Evolutionary conservation across 805 yeast genomes (phyloP).

Genomic region (Kuraishia floccosa): DNA sequence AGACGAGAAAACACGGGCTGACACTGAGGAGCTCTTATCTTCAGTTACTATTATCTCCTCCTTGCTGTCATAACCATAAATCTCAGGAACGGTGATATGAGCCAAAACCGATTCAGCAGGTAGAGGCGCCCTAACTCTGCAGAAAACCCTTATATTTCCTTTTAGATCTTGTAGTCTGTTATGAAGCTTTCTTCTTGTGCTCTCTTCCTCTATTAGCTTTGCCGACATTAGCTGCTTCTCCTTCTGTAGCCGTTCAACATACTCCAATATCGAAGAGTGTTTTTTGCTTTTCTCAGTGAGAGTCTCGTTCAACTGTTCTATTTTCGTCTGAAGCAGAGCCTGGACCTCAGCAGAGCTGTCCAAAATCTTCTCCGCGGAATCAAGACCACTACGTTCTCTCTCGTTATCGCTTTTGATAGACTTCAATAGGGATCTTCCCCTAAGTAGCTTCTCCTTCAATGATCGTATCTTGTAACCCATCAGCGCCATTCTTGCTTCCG

Average conservation of each 20-base stretch:
- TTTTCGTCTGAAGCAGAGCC: not conserved
- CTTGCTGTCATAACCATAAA: not conserved
- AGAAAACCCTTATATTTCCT: slow-evolving; percentile 87
- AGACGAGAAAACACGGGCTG: no score
- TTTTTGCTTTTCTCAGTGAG: no score
- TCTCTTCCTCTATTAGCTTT: slow-evolving; percentile 28
- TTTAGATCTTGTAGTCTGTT: slow-evolving; percentile 73
- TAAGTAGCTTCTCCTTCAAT: no score
- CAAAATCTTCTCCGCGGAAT: no score
- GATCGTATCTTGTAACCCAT: no score
- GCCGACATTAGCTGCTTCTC: slow-evolving; percentile 1
- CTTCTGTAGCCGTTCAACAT: slow-evolving; percentile 9
- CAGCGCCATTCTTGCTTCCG: no score
- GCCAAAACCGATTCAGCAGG: slow-evolving; percentile 6
- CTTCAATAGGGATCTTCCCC: no score
- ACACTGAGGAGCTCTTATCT: no score
- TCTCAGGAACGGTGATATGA: no score
- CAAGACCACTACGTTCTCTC: not conserved
- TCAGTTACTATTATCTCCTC: not conserved
- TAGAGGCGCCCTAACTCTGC: slow-evolving; percentile 64
- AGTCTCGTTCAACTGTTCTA: no score
- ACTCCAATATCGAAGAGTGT: no score
- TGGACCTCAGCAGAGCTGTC: no score
- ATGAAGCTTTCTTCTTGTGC: slow-evolving; percentile 51
- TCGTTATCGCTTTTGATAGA: not conserved